phyloP scores from a whole-genome alignment of 2,329 filamentous ascomycete genomes.

The Ophiostoma sp. region DNA sequence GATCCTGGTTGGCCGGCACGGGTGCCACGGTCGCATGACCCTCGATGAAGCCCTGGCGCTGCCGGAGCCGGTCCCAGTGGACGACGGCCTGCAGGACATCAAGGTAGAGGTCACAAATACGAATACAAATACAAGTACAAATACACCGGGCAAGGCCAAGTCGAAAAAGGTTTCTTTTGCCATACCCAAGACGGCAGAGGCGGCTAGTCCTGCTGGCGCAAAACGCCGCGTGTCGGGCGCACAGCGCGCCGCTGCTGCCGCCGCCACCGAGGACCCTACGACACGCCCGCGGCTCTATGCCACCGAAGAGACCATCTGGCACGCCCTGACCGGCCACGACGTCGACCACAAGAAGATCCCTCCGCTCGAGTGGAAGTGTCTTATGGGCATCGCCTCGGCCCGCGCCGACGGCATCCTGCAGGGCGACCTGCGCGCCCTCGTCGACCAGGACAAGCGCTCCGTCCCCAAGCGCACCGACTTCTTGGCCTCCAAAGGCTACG shows the following conservation, averaged over 20 bases:
- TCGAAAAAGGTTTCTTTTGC: slow-evolving; percentile 12
- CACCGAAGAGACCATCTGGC: slow-evolving; percentile 54
- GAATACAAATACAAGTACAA: neutral
- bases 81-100: neutral
- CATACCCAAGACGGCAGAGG: neutral
- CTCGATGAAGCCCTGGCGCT: slow-evolving; percentile 39
- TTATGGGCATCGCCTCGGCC: slow-evolving; percentile 53
- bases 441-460: slow-evolving; percentile 58
- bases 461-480: slow-evolving; percentile 57
- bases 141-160: neutral
- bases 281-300: slow-evolving; percentile 40
- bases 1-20: slow-evolving; percentile 37
- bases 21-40: slow-evolving; percentile 36
- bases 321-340: slow-evolving; percentile 53
- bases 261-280: slow-evolving; percentile 20
- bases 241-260: neutral
- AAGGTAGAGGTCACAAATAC: neutral
- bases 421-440: slow-evolving; percentile 52
- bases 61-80: slow-evolving; percentile 24
- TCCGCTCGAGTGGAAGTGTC: slow-evolving; percentile 53
- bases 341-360: slow-evolving; percentile 55
- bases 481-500: slow-evolving; percentile 55
- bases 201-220: neutral
- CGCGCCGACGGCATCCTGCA: slow-evolving; percentile 54
- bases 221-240: slow-evolving; percentile 3